These are phyloP conservation scores for Amphichorda felina DNA, from an alignment of 2,329 filamentous ascomycete genomes.

Conservation along the genomic window DNA sequence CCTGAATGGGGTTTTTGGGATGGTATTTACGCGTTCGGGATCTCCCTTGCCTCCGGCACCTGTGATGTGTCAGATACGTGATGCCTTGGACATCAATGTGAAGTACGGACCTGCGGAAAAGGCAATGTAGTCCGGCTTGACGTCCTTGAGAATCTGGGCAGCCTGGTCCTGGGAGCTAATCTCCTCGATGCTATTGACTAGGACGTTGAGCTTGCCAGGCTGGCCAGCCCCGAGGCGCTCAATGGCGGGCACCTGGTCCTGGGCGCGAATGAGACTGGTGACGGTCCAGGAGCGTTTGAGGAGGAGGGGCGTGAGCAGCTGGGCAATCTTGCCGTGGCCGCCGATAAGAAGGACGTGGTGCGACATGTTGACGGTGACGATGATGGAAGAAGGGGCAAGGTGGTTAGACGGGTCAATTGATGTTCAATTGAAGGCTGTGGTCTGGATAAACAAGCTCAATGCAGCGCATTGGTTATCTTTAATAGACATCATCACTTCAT, in stretches of 20 bases:
- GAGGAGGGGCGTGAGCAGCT: conserved; percentile 64
- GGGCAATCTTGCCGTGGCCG: conserved; percentile 70
- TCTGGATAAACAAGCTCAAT: too few relatives aligned
- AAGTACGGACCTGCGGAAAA: conserved; percentile 52
- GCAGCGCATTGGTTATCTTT: too few relatives aligned
- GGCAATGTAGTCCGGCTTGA: conserved; percentile 53
- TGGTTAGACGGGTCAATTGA: too few relatives aligned
- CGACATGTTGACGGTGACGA: conserved; percentile 13
- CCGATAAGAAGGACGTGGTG: conserved; percentile 60
- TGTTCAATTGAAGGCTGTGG: too few relatives aligned
- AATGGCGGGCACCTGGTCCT: conserved; percentile 55
- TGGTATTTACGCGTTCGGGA: conserved; percentile 27
- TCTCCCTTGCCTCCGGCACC: conserved; percentile 49
- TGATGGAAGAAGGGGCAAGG: too few relatives aligned
- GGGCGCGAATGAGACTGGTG: conserved; percentile 64
- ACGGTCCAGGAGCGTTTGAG: conserved; percentile 65
- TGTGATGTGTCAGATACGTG: too few relatives aligned
- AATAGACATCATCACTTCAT: too few relatives aligned
- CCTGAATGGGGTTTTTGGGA: too few relatives aligned
- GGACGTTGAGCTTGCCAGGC: conserved; percentile 53
- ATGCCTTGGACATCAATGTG: too few relatives aligned
- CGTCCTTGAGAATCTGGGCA: conserved; percentile 45
- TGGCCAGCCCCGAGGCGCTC: conserved; percentile 45
- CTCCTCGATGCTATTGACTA: conserved; percentile 61
- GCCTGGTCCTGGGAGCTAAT: conserved; percentile 53